Percentiles rank a stretch among this genome's conserved stretches.
Evolutionary conservation across 2,329 filamentous ascomycete genomes (phyloP).

Genomic region (Ceratocystis diversiconidia): DNA sequence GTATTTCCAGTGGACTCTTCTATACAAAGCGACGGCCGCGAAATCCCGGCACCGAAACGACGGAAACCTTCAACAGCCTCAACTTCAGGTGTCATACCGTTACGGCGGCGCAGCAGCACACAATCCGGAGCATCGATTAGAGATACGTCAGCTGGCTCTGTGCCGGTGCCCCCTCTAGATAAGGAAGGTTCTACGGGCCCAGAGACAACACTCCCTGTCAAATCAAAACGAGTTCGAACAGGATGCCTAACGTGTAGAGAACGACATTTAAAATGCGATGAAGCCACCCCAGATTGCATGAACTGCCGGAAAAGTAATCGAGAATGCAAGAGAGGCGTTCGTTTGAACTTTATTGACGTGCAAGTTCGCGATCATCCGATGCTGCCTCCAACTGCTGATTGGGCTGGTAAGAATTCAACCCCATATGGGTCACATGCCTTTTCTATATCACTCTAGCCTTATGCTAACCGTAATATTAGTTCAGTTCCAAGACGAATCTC

Average conservation of each 20-base stretch:
- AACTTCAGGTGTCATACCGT: background rate
- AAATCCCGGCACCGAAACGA: slow-evolving; percentile 14
- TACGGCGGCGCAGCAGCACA: slow-evolving; percentile 16
- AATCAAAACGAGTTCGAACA: slow-evolving; percentile 76
- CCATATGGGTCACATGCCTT: slow-evolving; percentile 10
- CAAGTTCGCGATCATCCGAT: slow-evolving; percentile 55
- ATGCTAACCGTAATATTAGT: slow-evolving; percentile 31
- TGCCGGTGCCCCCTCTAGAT: background rate
- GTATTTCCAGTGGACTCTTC: background rate
- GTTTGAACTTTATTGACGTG: slow-evolving; percentile 83
- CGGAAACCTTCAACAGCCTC: slow-evolving; percentile 13
- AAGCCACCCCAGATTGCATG: slow-evolving; percentile 46
- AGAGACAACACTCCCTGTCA: slow-evolving; percentile 25
- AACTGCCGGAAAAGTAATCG: slow-evolving; percentile 85
- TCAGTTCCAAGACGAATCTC: slow-evolving; percentile 75
- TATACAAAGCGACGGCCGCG: background rate
- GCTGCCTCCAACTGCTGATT: slow-evolving; percentile 47
- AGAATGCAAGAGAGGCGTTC: slow-evolving; percentile 70
- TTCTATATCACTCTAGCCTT: background rate
- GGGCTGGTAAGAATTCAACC: slow-evolving; percentile 36
- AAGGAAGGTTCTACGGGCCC: slow-evolving; percentile 10
- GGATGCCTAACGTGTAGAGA: slow-evolving; percentile 84
- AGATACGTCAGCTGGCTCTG: slow-evolving; percentile 2
- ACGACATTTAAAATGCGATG: slow-evolving; percentile 82
- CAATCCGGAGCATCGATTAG: slow-evolving; percentile 9